Percentiles rank a stretch among this genome's conserved stretches.
Evolutionary conservation across 1,284 basidiomycete species (phyloP).

Genomic region (Microbotryum scabiosae): DNA sequence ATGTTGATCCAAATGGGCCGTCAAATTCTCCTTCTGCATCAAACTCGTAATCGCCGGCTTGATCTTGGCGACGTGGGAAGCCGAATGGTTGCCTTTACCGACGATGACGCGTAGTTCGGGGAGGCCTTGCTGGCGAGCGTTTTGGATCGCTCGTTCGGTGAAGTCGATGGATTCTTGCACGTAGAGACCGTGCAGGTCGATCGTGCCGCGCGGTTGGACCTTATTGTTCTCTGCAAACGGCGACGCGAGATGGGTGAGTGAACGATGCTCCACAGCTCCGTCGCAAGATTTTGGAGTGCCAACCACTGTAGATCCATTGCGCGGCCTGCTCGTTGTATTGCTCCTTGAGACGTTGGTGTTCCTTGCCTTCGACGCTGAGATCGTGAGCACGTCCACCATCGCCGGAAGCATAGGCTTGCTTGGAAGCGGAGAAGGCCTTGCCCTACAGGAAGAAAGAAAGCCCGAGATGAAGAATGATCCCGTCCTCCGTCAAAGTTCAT

Average conservation of each 20-base stretch:
- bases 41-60: constrained; percentile 83
- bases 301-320: constrained; percentile 79
- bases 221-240: constrained; percentile 65
- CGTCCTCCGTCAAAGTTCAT: neutral
- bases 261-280: neutral
- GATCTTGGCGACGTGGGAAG: constrained; percentile 70
- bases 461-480: too few relatives aligned
- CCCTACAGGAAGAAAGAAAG: constrained; percentile 1
- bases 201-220: constrained; percentile 60
- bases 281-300: constrained; percentile 13
- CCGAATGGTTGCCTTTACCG: constrained; percentile 73
- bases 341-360: constrained; percentile 71
- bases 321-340: constrained; percentile 73
- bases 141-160: constrained; percentile 41
- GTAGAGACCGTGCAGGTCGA: constrained; percentile 74
- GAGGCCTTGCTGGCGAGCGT: constrained; percentile 59
- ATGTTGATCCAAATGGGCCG: constrained; percentile 66
- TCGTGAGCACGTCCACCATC: constrained; percentile 75
- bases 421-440: constrained; percentile 42
- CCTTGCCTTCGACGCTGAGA: constrained; percentile 72
- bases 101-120: constrained; percentile 75
- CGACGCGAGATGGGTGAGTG: neutral
- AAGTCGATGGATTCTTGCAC: constrained; percentile 62
- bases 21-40: constrained; percentile 71
- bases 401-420: constrained; percentile 57